Evolutionary conservation across 106 monocot species (phyloP).

Genomic region (Dioscorea alata): DNA sequence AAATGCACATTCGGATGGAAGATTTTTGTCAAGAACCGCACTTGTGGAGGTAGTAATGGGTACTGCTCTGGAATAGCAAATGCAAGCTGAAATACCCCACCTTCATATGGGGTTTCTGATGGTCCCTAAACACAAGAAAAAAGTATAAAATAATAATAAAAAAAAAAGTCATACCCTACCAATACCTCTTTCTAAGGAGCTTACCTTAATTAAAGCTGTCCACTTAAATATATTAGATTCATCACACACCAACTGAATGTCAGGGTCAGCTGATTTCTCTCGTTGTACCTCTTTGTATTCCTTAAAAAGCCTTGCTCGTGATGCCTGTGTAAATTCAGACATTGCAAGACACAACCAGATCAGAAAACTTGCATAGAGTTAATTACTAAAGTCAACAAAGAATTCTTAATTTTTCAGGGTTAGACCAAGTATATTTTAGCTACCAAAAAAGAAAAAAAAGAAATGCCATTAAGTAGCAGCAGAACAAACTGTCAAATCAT

Average conservation of each 20-base stretch:
- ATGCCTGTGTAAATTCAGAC: conserved; percentile 40
- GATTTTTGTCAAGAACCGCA: conserved; percentile 92
- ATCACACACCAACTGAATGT: conserved; percentile 95
- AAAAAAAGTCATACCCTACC: neutral
- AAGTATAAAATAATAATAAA: neutral
- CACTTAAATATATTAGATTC: conserved; percentile 99
- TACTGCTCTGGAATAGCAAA: conserved; percentile 97
- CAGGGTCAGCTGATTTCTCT: conserved; percentile 85
- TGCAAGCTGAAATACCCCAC: conserved; percentile 90
- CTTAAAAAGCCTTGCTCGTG: conserved; percentile 95
- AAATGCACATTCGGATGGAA: conserved; percentile 99
- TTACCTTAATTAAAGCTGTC: conserved; percentile 97
- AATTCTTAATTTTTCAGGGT: too few relatives aligned
- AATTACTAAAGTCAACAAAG: too few relatives aligned
- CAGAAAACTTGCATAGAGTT: too few relatives aligned
- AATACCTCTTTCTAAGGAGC: neutral
- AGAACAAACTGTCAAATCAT: too few relatives aligned
- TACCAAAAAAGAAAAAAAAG: too few relatives aligned
- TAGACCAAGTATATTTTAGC: too few relatives aligned
- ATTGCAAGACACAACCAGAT: too few relatives aligned
- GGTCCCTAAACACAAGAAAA: conserved; percentile 53
- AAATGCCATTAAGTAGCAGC: too few relatives aligned
- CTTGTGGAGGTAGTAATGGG: conserved; percentile 95
- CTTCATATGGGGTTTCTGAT: conserved; percentile 96
- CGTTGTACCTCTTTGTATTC: conserved; percentile 97